Evolutionary conservation across 345 rosid genomes (phyloP), one percentile per base, ranked within the genome.

Genomic region (Zanthoxylum bungeanum): DNA sequence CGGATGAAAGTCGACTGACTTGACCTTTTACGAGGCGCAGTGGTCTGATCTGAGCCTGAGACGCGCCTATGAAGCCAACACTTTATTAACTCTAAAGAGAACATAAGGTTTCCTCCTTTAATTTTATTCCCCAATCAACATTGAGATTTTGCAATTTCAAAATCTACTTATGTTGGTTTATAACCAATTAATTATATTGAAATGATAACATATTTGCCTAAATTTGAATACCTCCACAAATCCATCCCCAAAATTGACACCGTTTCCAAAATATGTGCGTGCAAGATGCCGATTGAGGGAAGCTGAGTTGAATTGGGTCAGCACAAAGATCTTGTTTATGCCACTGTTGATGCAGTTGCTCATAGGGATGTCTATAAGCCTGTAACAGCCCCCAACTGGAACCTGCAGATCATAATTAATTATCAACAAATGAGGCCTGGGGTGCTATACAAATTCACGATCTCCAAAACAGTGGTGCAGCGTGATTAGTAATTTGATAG

Each of bases 341-440:
- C 92, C 89, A 74, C 97, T 88, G 86, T 94, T 94, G 80, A 94
- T 85, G 84, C 97, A 89, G 77, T 94, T 94, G 83, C 98, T 94
- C 98, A 94, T 94, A 3, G 98, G 98, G 46, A 94, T 86, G 69
- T 94, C 98, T 49, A 94, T 94, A 61, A 94, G 91, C 84, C 84
- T 86, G 67, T 90, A 92, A 83, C 98, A 94, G 68, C 98, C 98
- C 60, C 97, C 98, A 30, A 94, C 89, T 0, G 97, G 95, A 61
- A 94, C 97, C 98, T 94, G 75, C 53, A 84, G 36, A 80, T 62
- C 77, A 49, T 47, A 68, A 42, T 39, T 55, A 34, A 53, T 30
- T 9, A 63, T 47, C 30, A 42, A 52, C 66, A 34, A 25, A 53
- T 40, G n/a, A 74, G 70, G 56, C 19, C 52, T 30, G 65, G 68